Evolutionary conservation across 345 rosid species (phyloP), one percentile per base, ranked within the genome.

Genomic region (Pistacia vera): DNA sequence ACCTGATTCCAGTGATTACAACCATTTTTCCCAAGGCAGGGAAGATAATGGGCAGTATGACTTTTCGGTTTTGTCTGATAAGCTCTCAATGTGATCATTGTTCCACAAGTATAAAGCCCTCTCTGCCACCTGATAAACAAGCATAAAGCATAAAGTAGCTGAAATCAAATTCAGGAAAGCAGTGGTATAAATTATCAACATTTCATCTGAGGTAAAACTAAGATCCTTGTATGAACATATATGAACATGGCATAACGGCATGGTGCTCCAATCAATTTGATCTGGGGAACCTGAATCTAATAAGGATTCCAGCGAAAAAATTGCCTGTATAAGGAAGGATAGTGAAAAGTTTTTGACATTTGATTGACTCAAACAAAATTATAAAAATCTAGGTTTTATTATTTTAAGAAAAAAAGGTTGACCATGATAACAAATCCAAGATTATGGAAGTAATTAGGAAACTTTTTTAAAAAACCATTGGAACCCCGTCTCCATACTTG

Each of bases 71-170:
- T 77, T 90, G 92, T 80, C 81, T 82, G 57, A 90, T 69, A 90
- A 79, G 80, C 85, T 90, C 78, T 87, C 91, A 0, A 90, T 90
- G 85, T 90, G 95, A 72, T 89, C 88, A 63, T 90, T 89, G 85
- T 89, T 89, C 95, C 95, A 90, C 74, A 89, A 84, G 82, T 85
- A 89, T 74, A 90, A 79, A 66, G 95, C 92, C 82, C 92, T 81
- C 81, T 90, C 95, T 20, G 95, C 91, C 74, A 90, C 92, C 95
- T 90, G 84, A 58, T 66, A 75, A 70, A 73, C 61, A 46, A 82
- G 9, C 51, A 79, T 56, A n/a, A 78, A 64, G 56, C 33, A 66
- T 59, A 63, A 73, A 63, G 57, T 16, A 68, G 8, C 13, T 18
- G 6, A 65, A 65, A 35, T 46, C 59, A 28, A 46, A 58, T 33